These are phyloP conservation scores for Phylloboletellus chloephorus DNA, from an alignment of 1,284 basidiomycete genomes.

Conservation along the genomic window DNA sequence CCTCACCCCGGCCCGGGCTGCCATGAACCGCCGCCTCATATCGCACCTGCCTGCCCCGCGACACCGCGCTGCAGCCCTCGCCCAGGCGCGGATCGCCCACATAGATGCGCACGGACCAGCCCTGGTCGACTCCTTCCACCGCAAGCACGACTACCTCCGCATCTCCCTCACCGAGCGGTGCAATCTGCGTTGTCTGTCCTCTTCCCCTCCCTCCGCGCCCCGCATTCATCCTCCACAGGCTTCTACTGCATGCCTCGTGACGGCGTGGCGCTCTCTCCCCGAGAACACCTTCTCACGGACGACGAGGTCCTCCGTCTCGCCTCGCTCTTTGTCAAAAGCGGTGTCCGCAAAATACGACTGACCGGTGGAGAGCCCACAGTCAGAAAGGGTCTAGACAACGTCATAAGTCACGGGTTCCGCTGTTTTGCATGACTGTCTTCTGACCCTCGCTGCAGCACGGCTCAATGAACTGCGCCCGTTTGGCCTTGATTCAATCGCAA, in stretches of 20 bases:
- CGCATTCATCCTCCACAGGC: slow-evolving; percentile 39
- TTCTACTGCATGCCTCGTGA: slow-evolving; percentile 90
- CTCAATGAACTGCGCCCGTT: slow-evolving; percentile 50
- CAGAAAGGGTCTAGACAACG: slow-evolving; percentile 68
- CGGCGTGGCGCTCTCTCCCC: slow-evolving; percentile 72
- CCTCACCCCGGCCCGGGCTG: neutral
- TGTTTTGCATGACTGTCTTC: slow-evolving; percentile 7
- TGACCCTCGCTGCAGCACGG: slow-evolving; percentile 38
- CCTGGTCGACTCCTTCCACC: slow-evolving; percentile 62
- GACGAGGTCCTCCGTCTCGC: slow-evolving; percentile 75
- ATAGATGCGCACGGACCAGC: slow-evolving; percentile 46
- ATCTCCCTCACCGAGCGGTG: slow-evolving; percentile 85
- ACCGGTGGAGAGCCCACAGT: slow-evolving; percentile 89
- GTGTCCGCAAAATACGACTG: slow-evolving; percentile 81
- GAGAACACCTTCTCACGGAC: slow-evolving; percentile 64
- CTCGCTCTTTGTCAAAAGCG: slow-evolving; percentile 72
- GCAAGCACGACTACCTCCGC: slow-evolving; percentile 77
- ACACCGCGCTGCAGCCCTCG: neutral
- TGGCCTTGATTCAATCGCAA: slow-evolving; percentile 74
- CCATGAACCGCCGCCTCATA: slow-evolving; percentile 13
- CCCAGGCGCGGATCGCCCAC: slow-evolving; percentile 42
- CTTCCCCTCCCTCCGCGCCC: neutral
- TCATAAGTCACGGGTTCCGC: slow-evolving; percentile 48
- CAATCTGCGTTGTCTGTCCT: slow-evolving; percentile 72
- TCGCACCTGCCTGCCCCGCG: slow-evolving; percentile 1